Evolutionary conservation across 2,329 filamentous ascomycete genomes (phyloP).

Genomic region (Fusarium piperis): DNA sequence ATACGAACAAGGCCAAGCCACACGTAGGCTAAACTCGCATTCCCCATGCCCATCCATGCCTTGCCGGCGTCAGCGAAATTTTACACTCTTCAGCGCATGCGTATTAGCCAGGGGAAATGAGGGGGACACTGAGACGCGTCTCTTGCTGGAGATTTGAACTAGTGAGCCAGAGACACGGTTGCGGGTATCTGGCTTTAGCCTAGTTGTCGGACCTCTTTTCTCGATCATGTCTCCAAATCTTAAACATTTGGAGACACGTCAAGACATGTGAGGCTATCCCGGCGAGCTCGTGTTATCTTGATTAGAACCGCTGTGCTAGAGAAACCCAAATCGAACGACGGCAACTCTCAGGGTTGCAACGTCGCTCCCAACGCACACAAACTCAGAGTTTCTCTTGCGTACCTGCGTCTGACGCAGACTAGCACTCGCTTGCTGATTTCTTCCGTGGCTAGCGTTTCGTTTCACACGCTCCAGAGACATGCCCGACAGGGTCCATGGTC

Average conservation of each 20-base stretch:
- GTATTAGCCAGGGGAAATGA: slow-evolving; percentile 9
- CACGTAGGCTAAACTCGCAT: slow-evolving; percentile 12
- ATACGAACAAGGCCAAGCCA: background rate
- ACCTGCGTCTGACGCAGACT: slow-evolving; percentile 26
- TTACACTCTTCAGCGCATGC: slow-evolving; percentile 1
- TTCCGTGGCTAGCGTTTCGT: slow-evolving; percentile 37
- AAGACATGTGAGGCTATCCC: background rate
- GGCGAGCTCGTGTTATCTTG: background rate
- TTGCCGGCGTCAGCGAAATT: background rate
- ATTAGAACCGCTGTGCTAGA: background rate
- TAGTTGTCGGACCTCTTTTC: slow-evolving; percentile 9
- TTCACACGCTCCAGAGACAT: slow-evolving; percentile 21
- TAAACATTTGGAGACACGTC: background rate
- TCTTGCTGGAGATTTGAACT: background rate
- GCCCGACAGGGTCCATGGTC: slow-evolving; percentile 6
- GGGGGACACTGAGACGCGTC: slow-evolving; percentile 22
- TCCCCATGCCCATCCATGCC: background rate
- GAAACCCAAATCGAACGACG: background rate
- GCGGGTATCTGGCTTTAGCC: slow-evolving; percentile 18
- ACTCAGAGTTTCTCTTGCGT: slow-evolving; percentile 1
- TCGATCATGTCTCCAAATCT: slow-evolving; percentile 16
- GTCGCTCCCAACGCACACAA: background rate
- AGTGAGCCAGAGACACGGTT: slow-evolving; percentile 22
- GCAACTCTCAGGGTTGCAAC: slow-evolving; percentile 2
- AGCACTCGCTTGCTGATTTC: slow-evolving; percentile 27